Evolutionary conservation across 352 stramenopile genomes (phyloP).

Genomic region (Peronosclerospora sorghi): DNA sequence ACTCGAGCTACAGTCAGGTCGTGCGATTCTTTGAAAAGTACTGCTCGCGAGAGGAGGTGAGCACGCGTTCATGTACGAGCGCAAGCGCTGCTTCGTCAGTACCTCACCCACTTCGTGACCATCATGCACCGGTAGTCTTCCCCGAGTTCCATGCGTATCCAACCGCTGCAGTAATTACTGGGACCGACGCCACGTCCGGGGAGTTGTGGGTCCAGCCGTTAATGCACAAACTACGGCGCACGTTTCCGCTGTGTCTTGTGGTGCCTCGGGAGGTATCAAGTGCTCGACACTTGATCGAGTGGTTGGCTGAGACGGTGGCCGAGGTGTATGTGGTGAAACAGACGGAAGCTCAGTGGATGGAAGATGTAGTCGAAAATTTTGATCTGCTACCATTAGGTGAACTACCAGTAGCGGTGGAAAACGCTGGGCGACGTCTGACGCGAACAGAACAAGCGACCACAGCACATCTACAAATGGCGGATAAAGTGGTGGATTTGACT

Average conservation of each 20-base stretch:
- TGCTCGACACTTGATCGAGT: constrained; percentile 54
- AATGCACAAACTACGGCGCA: constrained; percentile 49
- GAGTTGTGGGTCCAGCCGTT: constrained; percentile 68
- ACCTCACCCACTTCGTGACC: constrained; percentile 6
- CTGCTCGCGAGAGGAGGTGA: constrained; percentile 10
- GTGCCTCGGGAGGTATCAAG: constrained; percentile 41
- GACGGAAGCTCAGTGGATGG: constrained; percentile 47
- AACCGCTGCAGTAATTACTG: constrained; percentile 52
- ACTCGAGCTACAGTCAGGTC: constrained; percentile 54
- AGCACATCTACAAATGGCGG: too few relatives aligned
- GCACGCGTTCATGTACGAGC: not conserved
- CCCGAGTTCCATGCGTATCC: constrained; percentile 40
- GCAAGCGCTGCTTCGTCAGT: not conserved
- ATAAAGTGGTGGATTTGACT: not conserved
- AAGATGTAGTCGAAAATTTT: constrained; percentile 37
- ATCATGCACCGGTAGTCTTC: constrained; percentile 23
- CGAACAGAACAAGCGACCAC: constrained; percentile 8
- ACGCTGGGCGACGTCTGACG: constrained; percentile 7
- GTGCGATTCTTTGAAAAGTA: constrained; percentile 51
- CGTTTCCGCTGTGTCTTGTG: constrained; percentile 54
- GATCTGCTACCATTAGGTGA: constrained; percentile 20
- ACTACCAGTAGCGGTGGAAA: constrained; percentile 6
- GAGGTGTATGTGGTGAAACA: constrained; percentile 21
- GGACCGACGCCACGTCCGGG: constrained; percentile 59
- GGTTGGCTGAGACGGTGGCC: constrained; percentile 43